Evolutionary conservation across 2,329 filamentous ascomycete genomes (phyloP), one percentile per base, ranked within the genome.

Genomic region (Aureobasidium sp.): DNA sequence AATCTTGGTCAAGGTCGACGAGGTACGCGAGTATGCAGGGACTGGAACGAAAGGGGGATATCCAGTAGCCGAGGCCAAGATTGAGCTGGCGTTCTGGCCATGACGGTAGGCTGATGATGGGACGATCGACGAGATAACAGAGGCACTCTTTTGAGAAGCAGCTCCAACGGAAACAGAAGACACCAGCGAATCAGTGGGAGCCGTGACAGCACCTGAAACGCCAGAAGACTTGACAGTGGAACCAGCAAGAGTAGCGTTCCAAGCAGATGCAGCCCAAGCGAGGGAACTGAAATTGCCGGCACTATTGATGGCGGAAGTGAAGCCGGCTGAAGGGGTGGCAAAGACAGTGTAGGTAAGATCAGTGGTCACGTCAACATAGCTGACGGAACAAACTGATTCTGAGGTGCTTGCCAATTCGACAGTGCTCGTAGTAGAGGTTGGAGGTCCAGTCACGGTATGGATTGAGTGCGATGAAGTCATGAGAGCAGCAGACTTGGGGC

Each of bases 341-440:
- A 49, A 10, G 13, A 59, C 45, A 59, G 57, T 59, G 27, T 59
- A 59, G 44, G 45, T 59, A 10, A 59, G 5, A n/a, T 59, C 57
- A 27, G 44, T 59, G 3, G 57, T 59, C 2, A 59, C 57, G 9
- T 59, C 45, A 11, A 50, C 45, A 34, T 49, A 59, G 57, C 36
- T 49, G 45, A 59, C 36, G 16, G 57, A 49, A n/a, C 57, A 59
- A 10, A 29, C 45, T 21, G 45, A 50, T 30, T 59, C 44, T 21
- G 54, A 57, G 37, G 52, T 54, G 52, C 34, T 42, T 57, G 53
- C 53, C 11, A n/a, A 34, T 21, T 59, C 44, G 36, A 49, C 55
- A 13, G 42, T 49, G 41, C 45, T 36, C 9, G 53, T 57, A 16
- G 29, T 48, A n/a, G 54, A 47, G 32, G 54, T 58, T 29, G 54